A percentile compares a stretch with the other conserved stretches of the same genome.
These are phyloP conservation scores for Ustilago nuda DNA, from an alignment of 1,284 basidiomycete genomes.

Conservation along the genomic window DNA sequence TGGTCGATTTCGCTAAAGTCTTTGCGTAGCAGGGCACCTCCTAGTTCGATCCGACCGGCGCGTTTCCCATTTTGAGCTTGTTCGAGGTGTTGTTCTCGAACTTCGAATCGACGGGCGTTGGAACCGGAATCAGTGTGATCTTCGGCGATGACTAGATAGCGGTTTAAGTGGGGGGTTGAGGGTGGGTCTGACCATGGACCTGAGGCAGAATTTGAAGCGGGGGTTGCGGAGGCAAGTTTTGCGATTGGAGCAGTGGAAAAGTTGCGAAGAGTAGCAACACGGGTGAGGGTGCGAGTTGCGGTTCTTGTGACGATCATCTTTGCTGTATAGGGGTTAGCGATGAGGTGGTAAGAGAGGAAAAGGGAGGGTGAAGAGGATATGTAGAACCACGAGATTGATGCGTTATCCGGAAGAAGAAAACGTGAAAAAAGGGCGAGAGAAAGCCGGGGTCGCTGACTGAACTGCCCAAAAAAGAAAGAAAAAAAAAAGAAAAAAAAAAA, in stretches of 20 bases:
- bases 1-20: constrained; percentile 54
- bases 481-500: no score
- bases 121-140: constrained; percentile 45
- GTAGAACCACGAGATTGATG: not conserved
- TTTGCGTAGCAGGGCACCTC: constrained; percentile 50
- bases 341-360: not conserved
- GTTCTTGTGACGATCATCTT: constrained; percentile 16
- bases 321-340: constrained; percentile 1
- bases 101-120: constrained; percentile 52
- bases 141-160: constrained; percentile 56
- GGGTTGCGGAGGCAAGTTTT: constrained; percentile 14
- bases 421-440: constrained; percentile 2
- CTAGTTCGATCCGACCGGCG: constrained; percentile 53
- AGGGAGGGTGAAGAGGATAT: not conserved
- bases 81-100: constrained; percentile 57
- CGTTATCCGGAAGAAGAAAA: not conserved
- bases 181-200: constrained; percentile 50
- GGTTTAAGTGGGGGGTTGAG: constrained; percentile 31
- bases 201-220: not conserved
- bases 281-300: not conserved
- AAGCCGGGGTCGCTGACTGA: constrained; percentile 13
- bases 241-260: constrained; percentile 18
- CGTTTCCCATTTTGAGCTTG: constrained; percentile 49
- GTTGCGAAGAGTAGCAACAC: not conserved
- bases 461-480: not conserved